Evolutionary conservation across 306 rosid species (phyloP).

Genomic region (Prosopis cineraria): DNA sequence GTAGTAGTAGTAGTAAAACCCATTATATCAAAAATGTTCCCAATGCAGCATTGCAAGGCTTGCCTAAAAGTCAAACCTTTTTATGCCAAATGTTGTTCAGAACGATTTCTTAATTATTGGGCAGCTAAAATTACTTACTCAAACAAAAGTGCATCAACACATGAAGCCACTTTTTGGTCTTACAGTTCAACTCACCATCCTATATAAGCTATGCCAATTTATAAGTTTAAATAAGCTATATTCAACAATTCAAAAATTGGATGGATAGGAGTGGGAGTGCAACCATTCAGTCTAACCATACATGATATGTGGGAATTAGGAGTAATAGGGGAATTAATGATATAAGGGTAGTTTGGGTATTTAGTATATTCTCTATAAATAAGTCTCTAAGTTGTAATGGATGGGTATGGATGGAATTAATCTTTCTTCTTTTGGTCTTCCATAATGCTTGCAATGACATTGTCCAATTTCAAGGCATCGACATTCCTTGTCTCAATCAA

Average conservation of each 20-base stretch:
- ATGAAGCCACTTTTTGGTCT: not conserved
- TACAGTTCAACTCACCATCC: not conserved
- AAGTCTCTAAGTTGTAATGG: too few relatives aligned
- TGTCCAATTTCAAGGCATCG: too few relatives aligned
- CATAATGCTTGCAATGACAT: too few relatives aligned
- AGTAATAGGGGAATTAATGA: too few relatives aligned
- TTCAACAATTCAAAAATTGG: not conserved
- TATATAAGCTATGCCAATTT: not conserved
- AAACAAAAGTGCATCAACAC: not conserved
- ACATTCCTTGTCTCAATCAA: too few relatives aligned
- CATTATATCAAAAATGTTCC: not conserved
- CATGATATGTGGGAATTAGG: too few relatives aligned
- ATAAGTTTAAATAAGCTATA: not conserved
- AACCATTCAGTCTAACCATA: not conserved
- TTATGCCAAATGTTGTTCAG: not conserved
- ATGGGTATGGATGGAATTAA: too few relatives aligned
- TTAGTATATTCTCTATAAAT: too few relatives aligned
- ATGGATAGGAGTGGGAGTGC: not conserved
- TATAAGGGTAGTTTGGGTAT: too few relatives aligned
- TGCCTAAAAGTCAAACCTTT: not conserved
- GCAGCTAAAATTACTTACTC: not conserved
- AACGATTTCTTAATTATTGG: not conserved
- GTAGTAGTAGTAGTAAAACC: too few relatives aligned
- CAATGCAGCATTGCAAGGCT: not conserved
- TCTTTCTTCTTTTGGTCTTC: too few relatives aligned